Conservation (phyloP, 2,329 filamentous ascomycete genomes). For the Penicillium verrucosum region DNA sequence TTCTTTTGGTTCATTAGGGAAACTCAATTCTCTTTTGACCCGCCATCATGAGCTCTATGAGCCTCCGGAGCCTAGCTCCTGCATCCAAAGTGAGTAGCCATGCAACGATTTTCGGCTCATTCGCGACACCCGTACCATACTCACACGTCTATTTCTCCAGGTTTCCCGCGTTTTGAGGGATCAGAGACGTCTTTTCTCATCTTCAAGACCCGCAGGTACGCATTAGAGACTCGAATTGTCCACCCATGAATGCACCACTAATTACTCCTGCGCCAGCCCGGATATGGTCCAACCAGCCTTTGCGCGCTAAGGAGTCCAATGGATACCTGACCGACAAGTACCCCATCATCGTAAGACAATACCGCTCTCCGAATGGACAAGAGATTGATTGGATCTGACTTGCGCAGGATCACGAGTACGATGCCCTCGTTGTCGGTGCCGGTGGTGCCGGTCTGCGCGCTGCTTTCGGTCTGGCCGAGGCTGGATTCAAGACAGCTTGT, state of each 20-base stretch:
- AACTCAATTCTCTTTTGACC: conserved; percentile 28
- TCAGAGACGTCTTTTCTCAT: conserved; percentile 78
- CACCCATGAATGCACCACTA: conserved; percentile 19
- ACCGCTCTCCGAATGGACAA: neutral
- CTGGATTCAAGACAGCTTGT: conserved; percentile 63
- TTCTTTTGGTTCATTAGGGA: conserved; percentile 27
- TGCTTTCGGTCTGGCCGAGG: conserved; percentile 62
- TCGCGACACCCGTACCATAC: conserved; percentile 11
- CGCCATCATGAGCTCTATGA: conserved; percentile 49
- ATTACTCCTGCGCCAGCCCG: conserved; percentile 56
- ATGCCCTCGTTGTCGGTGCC: conserved; percentile 79
- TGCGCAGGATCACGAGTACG: conserved; percentile 87
- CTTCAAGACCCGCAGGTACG: conserved; percentile 75
- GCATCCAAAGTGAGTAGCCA: conserved; percentile 44
- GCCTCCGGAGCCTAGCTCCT: conserved; percentile 51
- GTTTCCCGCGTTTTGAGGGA: conserved; percentile 61
- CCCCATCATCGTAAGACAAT: conserved; percentile 75
- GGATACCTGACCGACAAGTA: conserved; percentile 86
- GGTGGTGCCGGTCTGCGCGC: conserved; percentile 63
- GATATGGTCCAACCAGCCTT: conserved; percentile 79
- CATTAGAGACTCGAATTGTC: conserved; percentile 24
- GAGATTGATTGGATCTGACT: conserved; percentile 18
- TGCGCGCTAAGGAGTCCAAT: conserved; percentile 90
- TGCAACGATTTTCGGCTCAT: conserved; percentile 23
- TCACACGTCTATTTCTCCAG: conserved; percentile 44